Percentiles rank a stretch among this genome's conserved stretches.
phyloP scores from a whole-genome alignment of 441 rosid genomes.

The Euphorbia schlechtendalii region DNA sequence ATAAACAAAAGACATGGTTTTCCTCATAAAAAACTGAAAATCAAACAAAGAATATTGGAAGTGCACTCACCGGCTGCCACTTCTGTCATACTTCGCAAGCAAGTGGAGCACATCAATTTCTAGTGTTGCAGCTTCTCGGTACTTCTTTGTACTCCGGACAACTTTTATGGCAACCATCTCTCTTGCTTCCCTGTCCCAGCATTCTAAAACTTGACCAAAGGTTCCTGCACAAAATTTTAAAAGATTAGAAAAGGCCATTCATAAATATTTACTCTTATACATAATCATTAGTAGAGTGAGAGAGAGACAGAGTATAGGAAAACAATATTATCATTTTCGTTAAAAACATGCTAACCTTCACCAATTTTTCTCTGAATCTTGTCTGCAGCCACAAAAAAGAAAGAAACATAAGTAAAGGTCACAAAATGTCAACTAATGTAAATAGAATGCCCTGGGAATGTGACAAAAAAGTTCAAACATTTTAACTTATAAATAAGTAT shows the following conservation, averaged over 20 bases:
- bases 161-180: conserved; percentile 63
- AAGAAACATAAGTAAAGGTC: conserved; percentile 11
- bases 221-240: conserved; percentile 37
- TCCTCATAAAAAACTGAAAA: conserved; percentile 10
- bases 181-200: conserved; percentile 61
- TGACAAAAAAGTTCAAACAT: conserved; percentile 1
- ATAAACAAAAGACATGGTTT: conserved; percentile 24
- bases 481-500: neutral
- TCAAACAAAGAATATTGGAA: conserved; percentile 12
- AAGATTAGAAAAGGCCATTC: neutral
- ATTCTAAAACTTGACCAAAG: conserved; percentile 66
- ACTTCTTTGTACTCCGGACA: conserved; percentile 53
- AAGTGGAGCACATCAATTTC: conserved; percentile 57
- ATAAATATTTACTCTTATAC: too few species aligned
- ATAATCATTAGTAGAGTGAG: too few species aligned
- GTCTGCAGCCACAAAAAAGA: conserved; percentile 37
- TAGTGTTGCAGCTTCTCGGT: conserved; percentile 58
- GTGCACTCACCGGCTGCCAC: conserved; percentile 44
- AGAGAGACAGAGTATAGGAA: too few species aligned
- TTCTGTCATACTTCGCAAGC: conserved; percentile 49
- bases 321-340: too few species aligned
- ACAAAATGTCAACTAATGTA: neutral
- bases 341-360: conserved; percentile 43
- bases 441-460: neutral
- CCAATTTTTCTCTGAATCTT: conserved; percentile 61